Base-by-base conservation (phyloP, 345 rosid species). In the Capsella bursapastoris region DNA sequence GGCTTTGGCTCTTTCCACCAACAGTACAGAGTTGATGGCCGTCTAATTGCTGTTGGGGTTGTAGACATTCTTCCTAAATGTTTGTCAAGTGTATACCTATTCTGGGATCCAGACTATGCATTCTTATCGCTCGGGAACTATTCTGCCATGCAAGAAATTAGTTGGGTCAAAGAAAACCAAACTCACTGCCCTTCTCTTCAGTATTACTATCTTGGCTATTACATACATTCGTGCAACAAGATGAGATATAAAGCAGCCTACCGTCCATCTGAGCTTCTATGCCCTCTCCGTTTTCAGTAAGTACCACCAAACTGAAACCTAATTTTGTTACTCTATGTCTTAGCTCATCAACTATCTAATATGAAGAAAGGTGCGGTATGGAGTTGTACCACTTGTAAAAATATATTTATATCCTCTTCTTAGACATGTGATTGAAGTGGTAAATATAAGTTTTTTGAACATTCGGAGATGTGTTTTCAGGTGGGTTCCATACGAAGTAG, bases 1-100 rank as follows among this genome's bases (percentile, higher is more conserved):
- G 98, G 99, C 63, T 95, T 89, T 60, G 98, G 99, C 43, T 92
- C 99, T 68, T 95, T 92, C 80, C 99, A 95, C 85, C 99, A 95
- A 79, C 96, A 89, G 64, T 95, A 92, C 76, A 70, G 88, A 69
- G 71, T 95, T 57, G 92, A 92, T 77, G 99, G 96, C 31, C 88
- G 50, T 76, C 83, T 95, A 32, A 85, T 95, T 70, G 99, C 99
- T 18, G 98, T 92, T 8, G 99, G 99, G 34, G 98, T 95, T 43
- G 61, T 95, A 31, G 99, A 95, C 81, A 82, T 92, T 68, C 96
- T 95, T 53, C 99, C 99, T 48, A 84, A 81, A 81, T 92, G 99
- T 82, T 77, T 95, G 85, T 95, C 98, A 7, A 95, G 99, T 82
- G 92, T 88, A 67, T 95, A 92, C 81, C 65, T 95, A 45, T 92